Percentiles rank a stretch among this genome's conserved stretches.
These are phyloP conservation scores for Spergularia marina DNA, from an alignment of 148 eudicot species.

Conservation along the genomic window DNA sequence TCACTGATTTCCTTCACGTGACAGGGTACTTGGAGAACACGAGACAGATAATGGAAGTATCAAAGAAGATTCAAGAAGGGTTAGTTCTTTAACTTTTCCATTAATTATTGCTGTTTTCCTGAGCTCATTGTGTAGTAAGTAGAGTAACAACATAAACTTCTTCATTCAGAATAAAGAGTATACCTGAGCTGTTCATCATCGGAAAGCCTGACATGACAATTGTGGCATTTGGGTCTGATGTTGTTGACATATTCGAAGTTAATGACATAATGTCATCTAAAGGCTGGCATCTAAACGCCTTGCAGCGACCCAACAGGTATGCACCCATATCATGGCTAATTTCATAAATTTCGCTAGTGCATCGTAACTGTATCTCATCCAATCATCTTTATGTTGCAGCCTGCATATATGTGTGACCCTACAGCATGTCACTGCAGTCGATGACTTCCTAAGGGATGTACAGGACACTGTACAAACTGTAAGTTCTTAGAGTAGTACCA, in stretches of 20 bases:
- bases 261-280: constrained; percentile 86
- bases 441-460: constrained; percentile 76
- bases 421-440: constrained; percentile 76
- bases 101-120: neutral
- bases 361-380: neutral
- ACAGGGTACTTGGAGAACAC: constrained; percentile 90
- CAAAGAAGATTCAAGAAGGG: constrained; percentile 87
- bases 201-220: constrained; percentile 98
- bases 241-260: constrained; percentile 89
- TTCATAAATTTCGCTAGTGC: neutral
- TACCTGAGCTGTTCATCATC: constrained; percentile 65
- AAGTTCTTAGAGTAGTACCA: constrained; percentile 36
- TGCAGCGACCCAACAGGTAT: constrained; percentile 89
- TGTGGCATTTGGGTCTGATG: constrained; percentile 80
- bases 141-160: neutral
- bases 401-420: constrained; percentile 92
- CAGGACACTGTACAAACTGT: constrained; percentile 67
- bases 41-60: constrained; percentile 81
- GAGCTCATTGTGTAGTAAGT: neutral
- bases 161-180: constrained; percentile 56
- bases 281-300: constrained; percentile 96
- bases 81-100: constrained; percentile 24
- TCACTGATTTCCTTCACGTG: neutral
- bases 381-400: constrained; percentile 37
- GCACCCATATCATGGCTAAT: neutral